Evolutionary conservation across 2,329 filamentous ascomycete genomes (phyloP).

Genomic region (Ilyonectria robusta): DNA sequence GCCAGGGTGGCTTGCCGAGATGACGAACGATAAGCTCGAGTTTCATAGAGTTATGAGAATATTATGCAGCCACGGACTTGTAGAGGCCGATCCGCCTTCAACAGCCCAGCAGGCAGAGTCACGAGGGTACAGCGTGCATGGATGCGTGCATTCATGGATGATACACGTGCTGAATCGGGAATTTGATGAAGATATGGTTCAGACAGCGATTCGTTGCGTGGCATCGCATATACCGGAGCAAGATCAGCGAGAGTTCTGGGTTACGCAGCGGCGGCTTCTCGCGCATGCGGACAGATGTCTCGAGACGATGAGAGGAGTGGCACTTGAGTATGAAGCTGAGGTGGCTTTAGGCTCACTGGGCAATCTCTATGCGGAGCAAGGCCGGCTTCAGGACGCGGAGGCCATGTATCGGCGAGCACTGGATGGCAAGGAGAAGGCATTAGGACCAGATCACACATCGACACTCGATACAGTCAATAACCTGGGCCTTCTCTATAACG

Average conservation of each 20-base stretch:
- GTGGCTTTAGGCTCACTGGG: slow-evolving; percentile 38
- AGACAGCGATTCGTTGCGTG: slow-evolving; percentile 27
- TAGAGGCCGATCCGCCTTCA: slow-evolving; percentile 41
- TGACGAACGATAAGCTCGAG: slow-evolving; percentile 37
- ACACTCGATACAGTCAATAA: neutral
- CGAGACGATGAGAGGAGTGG: slow-evolving; percentile 12
- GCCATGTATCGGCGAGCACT: slow-evolving; percentile 50
- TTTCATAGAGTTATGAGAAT: slow-evolving; percentile 49
- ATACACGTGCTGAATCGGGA: slow-evolving; percentile 45
- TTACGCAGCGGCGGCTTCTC: slow-evolving; percentile 38
- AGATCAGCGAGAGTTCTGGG: slow-evolving; percentile 26
- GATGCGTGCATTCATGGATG: slow-evolving; percentile 53
- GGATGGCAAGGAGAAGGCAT: slow-evolving; percentile 42
- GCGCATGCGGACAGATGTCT: slow-evolving; percentile 39
- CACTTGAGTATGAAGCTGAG: neutral
- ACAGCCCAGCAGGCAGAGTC: slow-evolving; percentile 30
- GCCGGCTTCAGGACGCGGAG: slow-evolving; percentile 45
- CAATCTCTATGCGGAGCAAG: slow-evolving; percentile 46
- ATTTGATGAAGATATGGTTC: slow-evolving; percentile 1
- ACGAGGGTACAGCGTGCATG: slow-evolving; percentile 51
- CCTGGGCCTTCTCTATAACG: slow-evolving; percentile 48
- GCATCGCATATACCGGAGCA: slow-evolving; percentile 26
- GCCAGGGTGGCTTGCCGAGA: slow-evolving; percentile 42
- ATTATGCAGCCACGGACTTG: slow-evolving; percentile 49
- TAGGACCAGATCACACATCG: neutral